Conservation (phyloP, 2,329 filamentous ascomycete genomes). For the Penicillium thymicola region DNA sequence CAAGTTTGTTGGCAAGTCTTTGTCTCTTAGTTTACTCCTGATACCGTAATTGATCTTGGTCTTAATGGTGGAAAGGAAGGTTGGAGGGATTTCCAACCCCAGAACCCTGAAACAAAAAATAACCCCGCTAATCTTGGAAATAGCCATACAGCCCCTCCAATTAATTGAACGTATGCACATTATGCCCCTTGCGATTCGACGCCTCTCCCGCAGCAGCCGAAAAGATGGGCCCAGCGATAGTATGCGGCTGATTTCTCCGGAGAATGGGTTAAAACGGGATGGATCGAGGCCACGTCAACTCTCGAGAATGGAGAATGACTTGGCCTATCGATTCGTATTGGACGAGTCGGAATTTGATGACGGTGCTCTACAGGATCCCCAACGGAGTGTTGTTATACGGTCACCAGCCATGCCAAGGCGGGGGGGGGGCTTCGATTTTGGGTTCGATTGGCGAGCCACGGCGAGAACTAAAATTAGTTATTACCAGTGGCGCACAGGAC, state of each 20-base stretch:
- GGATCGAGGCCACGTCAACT: background rate
- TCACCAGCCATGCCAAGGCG: background rate
- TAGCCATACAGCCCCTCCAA: background rate
- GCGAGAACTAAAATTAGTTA: background rate
- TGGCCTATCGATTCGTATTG: background rate
- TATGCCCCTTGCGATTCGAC: background rate
- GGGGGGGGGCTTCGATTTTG: background rate
- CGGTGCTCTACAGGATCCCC: background rate
- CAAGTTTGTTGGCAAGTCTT: constrained; percentile 10
- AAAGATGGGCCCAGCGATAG: background rate
- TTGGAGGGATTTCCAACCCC: background rate
- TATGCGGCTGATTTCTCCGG: constrained; percentile 11
- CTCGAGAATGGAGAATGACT: background rate
- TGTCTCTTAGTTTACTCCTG: constrained; percentile 17
- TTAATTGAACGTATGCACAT: background rate
- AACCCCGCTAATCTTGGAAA: background rate
- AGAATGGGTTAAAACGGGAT: constrained; percentile 13
- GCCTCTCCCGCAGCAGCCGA: background rate
- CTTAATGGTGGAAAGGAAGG: constrained; percentile 18
- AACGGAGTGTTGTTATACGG: background rate
- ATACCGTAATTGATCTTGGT: constrained; percentile 17
- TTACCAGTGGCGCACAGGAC: constrained; percentile 9
- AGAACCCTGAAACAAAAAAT: constrained; percentile 2
- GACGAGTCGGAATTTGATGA: background rate
- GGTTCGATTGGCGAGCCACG: background rate